Base-by-base conservation (phyloP, 1,139 yeast species). In the Ogataea hybrid region DNA sequence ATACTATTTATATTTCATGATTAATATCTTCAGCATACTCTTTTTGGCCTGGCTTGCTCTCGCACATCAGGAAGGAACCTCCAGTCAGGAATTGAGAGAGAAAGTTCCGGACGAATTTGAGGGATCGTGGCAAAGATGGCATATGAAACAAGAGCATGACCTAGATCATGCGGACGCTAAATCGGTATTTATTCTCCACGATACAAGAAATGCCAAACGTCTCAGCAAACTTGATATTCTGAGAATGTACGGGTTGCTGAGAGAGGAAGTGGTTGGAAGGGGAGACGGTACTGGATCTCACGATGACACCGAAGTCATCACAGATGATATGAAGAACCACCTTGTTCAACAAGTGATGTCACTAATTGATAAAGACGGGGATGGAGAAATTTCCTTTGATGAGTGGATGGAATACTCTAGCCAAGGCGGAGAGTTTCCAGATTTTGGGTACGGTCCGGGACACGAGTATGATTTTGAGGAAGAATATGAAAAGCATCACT, bases 381-480 rank as follows among this genome's bases (percentile, higher is more conserved):
- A 89, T 58, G 85, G 84, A 0, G 67, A 65, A 38, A 72, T 90
- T 10, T 67, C 81, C 9, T 64, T 77, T 41, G 80, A 80, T 14
- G 97, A 89, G 59, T 92, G 90, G 83, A 58, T 78, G 37, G 64
- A 66, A n/a, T 90, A 77, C 64, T 71, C 76, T 7, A 63, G 63
- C 2, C 64, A 63, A 7, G 95, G 95, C 5, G 84, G 85, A 2
- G 77, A 77, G 50, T 75, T 92, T 58, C 97, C 97, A 1, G 97
- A 92, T 62, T 80, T 89, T 61, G 96, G 96, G 7, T 81, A 83
- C 49, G 97, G 97, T 16, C 92, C 87, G n/a, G 97, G 98, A 14
- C 97, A 90, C 60, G 97, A 90, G 65, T 84, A 90, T 38, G 96
- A 88, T 65, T 92, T 89, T 58, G 98, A 92, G 63, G 76, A 79